Base-by-base conservation (phyloP, 2,329 filamentous ascomycete species). In the Aureobasidium melanogenum region DNA sequence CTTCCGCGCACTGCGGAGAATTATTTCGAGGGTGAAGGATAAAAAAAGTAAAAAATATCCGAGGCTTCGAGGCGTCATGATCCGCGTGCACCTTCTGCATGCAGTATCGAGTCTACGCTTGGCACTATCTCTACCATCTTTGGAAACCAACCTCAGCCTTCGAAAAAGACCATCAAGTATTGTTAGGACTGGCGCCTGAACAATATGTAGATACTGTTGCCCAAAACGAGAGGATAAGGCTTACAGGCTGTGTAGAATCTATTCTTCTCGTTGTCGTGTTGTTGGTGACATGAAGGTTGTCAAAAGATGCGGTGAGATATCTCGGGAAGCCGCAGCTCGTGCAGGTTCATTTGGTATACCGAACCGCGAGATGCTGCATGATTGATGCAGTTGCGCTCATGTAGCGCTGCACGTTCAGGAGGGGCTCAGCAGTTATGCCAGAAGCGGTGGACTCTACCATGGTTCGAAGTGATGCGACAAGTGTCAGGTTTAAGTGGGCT, bases 61-160 rank as follows among this genome's bases (percentile, higher is more conserved):
- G 44, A 47, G 41, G 54, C 54, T 57, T 59, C 56, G 22, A 48
- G 26, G 32, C 56, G 56, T 59, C 56, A 59, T 59, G 32, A 32
- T 32, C 56, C 56, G 56, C 44, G n/a, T 59, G 30, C 24, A 59
- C 56, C 24, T 59, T 28, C 56, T 44, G 34, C 24, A 39, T 48
- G 8, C 32, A 34, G 56, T 28, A 26, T 57, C 54, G 52, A 56
- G 52, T 57, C 54, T 24, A 28, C 17, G 5, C 54, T 57, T 57
- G 54, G 54, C 54, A 36, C 17, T 30, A 26, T 10, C 28, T 17
- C 15, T 19, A 43, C 10, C 39, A 26, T 24, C 5, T 26, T 6
- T 36, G 32, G 14, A 36, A 36, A 6, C 22, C 19, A 17, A 24
- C n/a, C 19, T 38, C n/a, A 32, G 32, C 5, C 48, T 38, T 38